Evolutionary conservation across 2,329 filamentous ascomycete genomes (phyloP).

Genomic region (Lecanicillium sp.): DNA sequence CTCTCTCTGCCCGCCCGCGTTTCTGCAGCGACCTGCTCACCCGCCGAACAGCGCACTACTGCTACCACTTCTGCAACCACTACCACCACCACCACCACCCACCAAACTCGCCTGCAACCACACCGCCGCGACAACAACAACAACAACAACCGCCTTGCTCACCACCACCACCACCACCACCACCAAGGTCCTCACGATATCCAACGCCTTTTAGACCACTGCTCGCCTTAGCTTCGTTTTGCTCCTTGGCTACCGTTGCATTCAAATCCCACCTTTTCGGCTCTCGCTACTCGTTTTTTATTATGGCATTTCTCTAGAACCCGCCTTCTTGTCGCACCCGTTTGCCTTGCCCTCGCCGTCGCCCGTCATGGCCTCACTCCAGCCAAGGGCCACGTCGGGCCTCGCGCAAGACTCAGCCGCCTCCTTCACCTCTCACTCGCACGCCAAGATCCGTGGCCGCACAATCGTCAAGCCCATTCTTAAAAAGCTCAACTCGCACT

Average conservation of each 20-base stretch:
- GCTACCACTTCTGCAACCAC: not conserved
- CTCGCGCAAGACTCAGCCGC: conserved; percentile 16
- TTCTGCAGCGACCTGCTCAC: not conserved
- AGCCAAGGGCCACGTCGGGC: no score
- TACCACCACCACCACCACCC: not conserved
- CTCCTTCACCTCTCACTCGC: not conserved
- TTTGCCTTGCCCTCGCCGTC: no score
- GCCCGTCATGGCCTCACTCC: conserved; percentile 26
- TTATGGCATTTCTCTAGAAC: no score
- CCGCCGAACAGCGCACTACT: not conserved
- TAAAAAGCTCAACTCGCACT: conserved; percentile 44
- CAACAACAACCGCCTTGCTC: not conserved
- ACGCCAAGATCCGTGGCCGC: conserved; percentile 40
- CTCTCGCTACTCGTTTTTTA: no score
- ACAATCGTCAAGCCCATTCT: conserved; percentile 55
- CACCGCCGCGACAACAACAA: not conserved
- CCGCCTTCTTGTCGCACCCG: no score
- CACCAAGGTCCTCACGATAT: no score
- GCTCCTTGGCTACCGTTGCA: no score
- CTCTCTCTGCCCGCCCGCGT: not conserved
- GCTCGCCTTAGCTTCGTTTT: no score
- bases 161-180: conserved; percentile 11
- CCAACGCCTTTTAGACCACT: no score
- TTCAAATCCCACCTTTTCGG: no score
- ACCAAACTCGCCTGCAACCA: not conserved